Conservation (phyloP, 2,329 filamentous ascomycete species). For the Coniella lustricola region DNA sequence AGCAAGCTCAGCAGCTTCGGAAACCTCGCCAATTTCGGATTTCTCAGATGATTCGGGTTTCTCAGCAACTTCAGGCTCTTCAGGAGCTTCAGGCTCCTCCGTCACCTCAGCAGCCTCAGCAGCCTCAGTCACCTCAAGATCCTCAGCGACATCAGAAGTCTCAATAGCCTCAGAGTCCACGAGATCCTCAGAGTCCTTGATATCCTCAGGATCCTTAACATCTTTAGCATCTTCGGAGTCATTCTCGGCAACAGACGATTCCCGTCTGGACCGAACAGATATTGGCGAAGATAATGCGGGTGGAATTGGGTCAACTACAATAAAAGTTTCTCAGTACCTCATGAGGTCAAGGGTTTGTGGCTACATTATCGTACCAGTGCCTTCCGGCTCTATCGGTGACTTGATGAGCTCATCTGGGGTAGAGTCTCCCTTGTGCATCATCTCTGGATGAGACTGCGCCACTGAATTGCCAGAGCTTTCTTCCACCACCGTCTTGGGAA, state of each 20-base stretch:
- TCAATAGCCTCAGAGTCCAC: no score
- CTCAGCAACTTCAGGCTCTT: no score
- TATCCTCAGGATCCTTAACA: no score
- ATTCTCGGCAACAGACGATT: slow-evolving; percentile 22
- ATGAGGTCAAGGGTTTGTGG: slow-evolving; percentile 17
- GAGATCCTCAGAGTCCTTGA: no score
- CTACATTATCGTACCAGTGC: slow-evolving; percentile 32
- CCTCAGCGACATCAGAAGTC: no score
- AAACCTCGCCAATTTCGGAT: no score
- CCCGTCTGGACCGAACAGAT: slow-evolving; percentile 26
- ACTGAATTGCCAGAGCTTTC: slow-evolving; percentile 40
- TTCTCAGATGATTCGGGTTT: no score
- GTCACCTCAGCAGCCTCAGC: no score
- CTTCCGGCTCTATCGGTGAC: slow-evolving; percentile 27
- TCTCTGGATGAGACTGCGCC: slow-evolving; percentile 36
- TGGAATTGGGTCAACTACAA: slow-evolving; percentile 33
- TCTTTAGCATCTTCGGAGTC: slow-evolving; percentile 19
- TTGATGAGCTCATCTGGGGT: slow-evolving; percentile 45
- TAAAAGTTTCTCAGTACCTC: slow-evolving; percentile 24
- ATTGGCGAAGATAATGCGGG: slow-evolving; percentile 24
- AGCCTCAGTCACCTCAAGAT: no score
- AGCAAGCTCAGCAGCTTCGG: no score
- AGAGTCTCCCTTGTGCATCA: slow-evolving; percentile 44
- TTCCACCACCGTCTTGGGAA: slow-evolving; percentile 48
- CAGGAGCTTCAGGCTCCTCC: no score